Base-by-base conservation (phyloP, 106 monocot genomes). In the Narthecium ossifragum region DNA sequence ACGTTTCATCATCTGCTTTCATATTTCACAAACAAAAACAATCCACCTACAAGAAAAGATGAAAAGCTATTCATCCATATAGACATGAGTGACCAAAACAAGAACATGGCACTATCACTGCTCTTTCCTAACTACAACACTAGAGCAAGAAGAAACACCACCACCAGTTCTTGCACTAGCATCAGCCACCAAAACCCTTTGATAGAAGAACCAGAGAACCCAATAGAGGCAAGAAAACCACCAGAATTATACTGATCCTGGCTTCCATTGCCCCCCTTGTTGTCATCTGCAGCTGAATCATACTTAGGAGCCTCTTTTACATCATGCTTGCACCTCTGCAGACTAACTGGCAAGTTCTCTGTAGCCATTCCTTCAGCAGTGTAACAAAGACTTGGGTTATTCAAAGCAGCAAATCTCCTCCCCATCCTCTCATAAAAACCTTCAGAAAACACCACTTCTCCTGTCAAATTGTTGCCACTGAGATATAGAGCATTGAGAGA, bases 391-490 rank as follows among this genome's bases (percentile, higher is more conserved):
- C 67, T 62, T 23, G 83, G 82, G 45, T 94, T 94, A 30, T 70
- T 62, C 93, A 85, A 94, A 4, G 76, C 77, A 37, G 85, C 79
- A 66, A 94, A 89, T 31, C 93, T 83, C 68, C 74, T 77, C 27
- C 93, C 89, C 84, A 88, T 71, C 17, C 69, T 81, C 22, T 39
- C 37, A 31, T 78, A 88, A 55, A 92, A 92, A 22, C 46, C 81
- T 1, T 54, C 51, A 21, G 80, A 54, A 74, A 88, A 88, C 31
- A 34, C 60, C 2, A 92, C 68, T 52, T 59, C 38, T 26, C 92
- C 92, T 2, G 72, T 68, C 6, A 92, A 53, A 47, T 88, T 85
- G 64, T 92, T 92, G 1, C 60, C 81, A 40, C 81, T 81, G 14
- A 92, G 56, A 41, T 78, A 78, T 9, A 92, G 71, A 32, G 80